Evolutionary conservation across 805 yeast species (phyloP).

Genomic region (Kuraishia floccosa): DNA sequence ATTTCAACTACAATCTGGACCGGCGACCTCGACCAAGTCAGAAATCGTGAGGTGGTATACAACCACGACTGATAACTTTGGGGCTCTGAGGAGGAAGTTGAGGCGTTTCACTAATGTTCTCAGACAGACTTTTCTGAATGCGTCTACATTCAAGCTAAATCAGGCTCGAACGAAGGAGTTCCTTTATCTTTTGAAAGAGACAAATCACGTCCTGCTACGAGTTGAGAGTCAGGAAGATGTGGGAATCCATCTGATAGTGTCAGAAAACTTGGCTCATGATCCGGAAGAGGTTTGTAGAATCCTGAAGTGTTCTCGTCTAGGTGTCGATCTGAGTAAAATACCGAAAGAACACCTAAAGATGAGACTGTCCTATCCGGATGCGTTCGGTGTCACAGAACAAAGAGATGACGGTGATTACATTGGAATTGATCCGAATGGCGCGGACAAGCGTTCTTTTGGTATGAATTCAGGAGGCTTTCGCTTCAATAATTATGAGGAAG

Average conservation of each 20-base stretch:
- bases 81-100: slow-evolving; percentile 70
- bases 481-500: slow-evolving; percentile 13
- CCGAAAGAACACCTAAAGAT: slow-evolving; percentile 19
- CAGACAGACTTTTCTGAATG: slow-evolving; percentile 62
- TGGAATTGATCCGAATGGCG: too few relatives aligned
- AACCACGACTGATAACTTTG: slow-evolving; percentile 58
- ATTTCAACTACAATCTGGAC: slow-evolving; percentile 60
- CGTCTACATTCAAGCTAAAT: slow-evolving; percentile 48
- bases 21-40: slow-evolving; percentile 18
- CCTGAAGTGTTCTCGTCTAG: slow-evolving; percentile 34
- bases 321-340: slow-evolving; percentile 31
- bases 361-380: slow-evolving; percentile 1
- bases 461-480: too few relatives aligned
- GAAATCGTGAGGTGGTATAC: slow-evolving; percentile 55
- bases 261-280: slow-evolving; percentile 34
- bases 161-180: slow-evolving; percentile 36
- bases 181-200: slow-evolving; percentile 43
- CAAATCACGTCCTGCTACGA: slow-evolving; percentile 68
- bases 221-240: slow-evolving; percentile 57
- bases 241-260: slow-evolving; percentile 76
- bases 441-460: too few relatives aligned
- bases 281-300: slow-evolving; percentile 32
- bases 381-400: slow-evolving; percentile 14
- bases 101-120: slow-evolving; percentile 64
- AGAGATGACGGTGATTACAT: slow-evolving; percentile 15